A percentile compares a stretch with the other conserved stretches of the same genome.
Evolutionary conservation across 495 filamentous ascomycete genomes (phyloP).

Genomic region (Aspergillus ostianus): DNA sequence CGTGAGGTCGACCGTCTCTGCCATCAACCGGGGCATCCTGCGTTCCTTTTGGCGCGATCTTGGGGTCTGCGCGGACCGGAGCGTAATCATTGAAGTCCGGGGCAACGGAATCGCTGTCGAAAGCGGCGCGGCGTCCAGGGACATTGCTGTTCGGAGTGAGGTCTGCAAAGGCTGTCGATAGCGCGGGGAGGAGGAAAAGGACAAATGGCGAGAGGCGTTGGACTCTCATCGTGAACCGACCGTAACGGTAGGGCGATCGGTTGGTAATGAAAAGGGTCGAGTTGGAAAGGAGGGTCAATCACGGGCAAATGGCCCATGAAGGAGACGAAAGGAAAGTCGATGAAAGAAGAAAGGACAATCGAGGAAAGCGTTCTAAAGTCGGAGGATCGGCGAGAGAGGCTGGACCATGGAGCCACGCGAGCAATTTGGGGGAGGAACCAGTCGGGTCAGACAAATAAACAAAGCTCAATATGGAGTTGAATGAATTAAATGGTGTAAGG

Average conservation of each 20-base stretch:
- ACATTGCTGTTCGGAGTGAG: conserved; percentile 15
- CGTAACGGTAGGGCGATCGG: conserved; percentile 16
- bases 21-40: conserved; percentile 93
- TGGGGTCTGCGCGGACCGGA: conserved; percentile 19
- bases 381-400: conserved; percentile 1
- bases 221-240: conserved; percentile 32
- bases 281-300: not conserved
- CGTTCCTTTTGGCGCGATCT: conserved; percentile 53
- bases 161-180: conserved; percentile 30
- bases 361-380: not conserved
- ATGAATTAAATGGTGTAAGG: not conserved
- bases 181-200: conserved; percentile 38
- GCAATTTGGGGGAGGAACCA: conserved; percentile 3
- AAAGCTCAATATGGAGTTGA: not conserved
- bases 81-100: conserved; percentile 20
- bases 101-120: conserved; percentile 22
- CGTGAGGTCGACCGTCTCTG: conserved; percentile 91
- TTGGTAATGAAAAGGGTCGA: not conserved
- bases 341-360: not conserved
- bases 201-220: conserved; percentile 27
- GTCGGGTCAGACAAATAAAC: not conserved
- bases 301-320: conserved; percentile 7
- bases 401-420: conserved; percentile 10
- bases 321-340: not conserved
- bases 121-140: conserved; percentile 16